A percentile compares a stretch with the other conserved stretches of the same genome.
phyloP scores from a whole-genome alignment of 73 alveolate species.

The Paramecium caudatum region DNA sequence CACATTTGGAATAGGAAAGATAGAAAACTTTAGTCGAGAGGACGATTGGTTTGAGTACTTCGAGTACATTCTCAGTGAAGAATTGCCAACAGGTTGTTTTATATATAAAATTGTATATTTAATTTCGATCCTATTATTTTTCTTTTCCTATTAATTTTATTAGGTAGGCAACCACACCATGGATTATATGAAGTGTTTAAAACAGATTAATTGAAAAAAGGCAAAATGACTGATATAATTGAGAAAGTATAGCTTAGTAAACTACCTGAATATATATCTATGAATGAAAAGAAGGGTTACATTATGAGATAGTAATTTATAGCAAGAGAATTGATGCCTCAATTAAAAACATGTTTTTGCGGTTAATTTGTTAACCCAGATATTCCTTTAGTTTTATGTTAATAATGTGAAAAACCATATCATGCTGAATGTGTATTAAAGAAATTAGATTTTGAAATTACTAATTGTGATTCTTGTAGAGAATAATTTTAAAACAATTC shows the following conservation, averaged over 20 bases:
- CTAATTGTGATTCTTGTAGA: background rate
- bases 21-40: constrained; percentile 47
- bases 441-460: background rate
- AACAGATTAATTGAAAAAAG: constrained; percentile 42
- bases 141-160: constrained; percentile 44
- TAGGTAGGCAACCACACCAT: constrained; percentile 67
- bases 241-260: background rate
- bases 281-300: constrained; percentile 16
- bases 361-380: constrained; percentile 2
- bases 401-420: background rate
- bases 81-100: constrained; percentile 62
- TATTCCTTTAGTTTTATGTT: background rate
- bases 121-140: background rate
- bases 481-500: background rate
- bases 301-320: constrained; percentile 43
- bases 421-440: background rate
- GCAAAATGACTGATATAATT: constrained; percentile 20
- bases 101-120: background rate
- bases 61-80: constrained; percentile 31
- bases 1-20: constrained; percentile 13
- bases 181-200: constrained; percentile 58
- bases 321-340: constrained; percentile 1
- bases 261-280: background rate
- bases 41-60: constrained; percentile 66
- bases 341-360: background rate